Conservation (phyloP, 1,139 yeast genomes). For the Pichia sp. region DNA sequence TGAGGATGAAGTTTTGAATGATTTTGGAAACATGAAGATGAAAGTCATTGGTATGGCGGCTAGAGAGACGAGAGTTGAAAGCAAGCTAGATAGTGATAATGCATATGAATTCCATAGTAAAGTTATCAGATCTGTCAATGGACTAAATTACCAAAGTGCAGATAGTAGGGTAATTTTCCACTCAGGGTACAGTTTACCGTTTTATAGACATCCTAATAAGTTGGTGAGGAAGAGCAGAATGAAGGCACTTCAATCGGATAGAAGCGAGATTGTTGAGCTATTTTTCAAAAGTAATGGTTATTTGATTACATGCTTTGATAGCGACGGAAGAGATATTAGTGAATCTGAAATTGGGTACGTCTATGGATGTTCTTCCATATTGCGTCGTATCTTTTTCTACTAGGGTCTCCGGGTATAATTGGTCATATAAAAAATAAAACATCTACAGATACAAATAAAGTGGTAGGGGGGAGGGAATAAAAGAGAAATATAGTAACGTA, state of each 20-base stretch:
- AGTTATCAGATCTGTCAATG: slow-evolving; percentile 48
- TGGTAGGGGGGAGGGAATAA: not conserved
- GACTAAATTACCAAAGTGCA: slow-evolving; percentile 38
- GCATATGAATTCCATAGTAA: slow-evolving; percentile 45
- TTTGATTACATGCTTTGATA: slow-evolving; percentile 48
- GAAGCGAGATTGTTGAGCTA: slow-evolving; percentile 34
- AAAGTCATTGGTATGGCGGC: slow-evolving; percentile 50
- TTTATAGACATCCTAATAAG: slow-evolving; percentile 37
- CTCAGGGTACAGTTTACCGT: slow-evolving; percentile 51
- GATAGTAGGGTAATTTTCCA: slow-evolving; percentile 35
- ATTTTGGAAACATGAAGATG: slow-evolving; percentile 33
- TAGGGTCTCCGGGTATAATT: not conserved
- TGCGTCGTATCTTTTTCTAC: slow-evolving; percentile 39
- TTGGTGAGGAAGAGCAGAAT: slow-evolving; percentile 7
- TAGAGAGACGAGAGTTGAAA: slow-evolving; percentile 16
- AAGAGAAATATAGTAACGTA: not conserved
- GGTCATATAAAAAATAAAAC: not conserved
- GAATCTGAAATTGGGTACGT: slow-evolving; percentile 46
- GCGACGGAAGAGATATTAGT: slow-evolving; percentile 33
- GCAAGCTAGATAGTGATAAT: slow-evolving; percentile 32
- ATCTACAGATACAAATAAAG: not conserved
- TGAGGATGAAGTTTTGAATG: not conserved
- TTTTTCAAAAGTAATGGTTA: slow-evolving; percentile 55
- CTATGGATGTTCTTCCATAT: slow-evolving; percentile 37
- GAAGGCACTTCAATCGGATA: slow-evolving; percentile 6